These are phyloP conservation scores for Botryotinia convoluta DNA, from an alignment of 2,329 filamentous ascomycete species.

Conservation along the genomic window DNA sequence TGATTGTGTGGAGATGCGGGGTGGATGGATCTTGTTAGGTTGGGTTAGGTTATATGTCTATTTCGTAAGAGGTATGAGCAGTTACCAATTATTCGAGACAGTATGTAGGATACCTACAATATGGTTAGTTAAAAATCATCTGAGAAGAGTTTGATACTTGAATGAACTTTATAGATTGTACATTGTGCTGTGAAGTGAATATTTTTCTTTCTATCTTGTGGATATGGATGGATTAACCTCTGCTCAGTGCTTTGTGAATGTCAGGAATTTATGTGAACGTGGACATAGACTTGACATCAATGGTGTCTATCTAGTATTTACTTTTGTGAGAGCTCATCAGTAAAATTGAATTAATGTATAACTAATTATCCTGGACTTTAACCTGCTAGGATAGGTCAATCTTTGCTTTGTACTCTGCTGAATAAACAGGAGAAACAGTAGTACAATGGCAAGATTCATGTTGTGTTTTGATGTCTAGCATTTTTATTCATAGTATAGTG, in stretches of 20 bases:
- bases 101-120: neutral
- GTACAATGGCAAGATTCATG: rapidly evolving
- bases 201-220: neutral
- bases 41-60: neutral
- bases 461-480: neutral
- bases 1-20: too few species aligned
- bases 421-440: neutral
- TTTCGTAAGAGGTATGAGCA: rapidly evolving
- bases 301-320: neutral
- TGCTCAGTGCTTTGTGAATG: neutral
- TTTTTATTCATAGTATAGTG: neutral
- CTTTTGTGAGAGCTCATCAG: too few species aligned
- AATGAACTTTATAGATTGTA: rapidly evolving
- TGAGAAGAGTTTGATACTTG: neutral
- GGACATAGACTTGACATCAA: neutral
- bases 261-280: neutral
- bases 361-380: neutral
- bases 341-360: neutral
- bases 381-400: neutral
- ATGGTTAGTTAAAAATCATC: neutral
- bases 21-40: too few species aligned
- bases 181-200: neutral
- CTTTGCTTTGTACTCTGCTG: neutral
- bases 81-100: neutral
- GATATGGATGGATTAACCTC: rapidly evolving